These are phyloP conservation scores for Globisporangium rhizosaccharum DNA, from an alignment of 352 stramenopile genomes.

Conservation along the genomic window DNA sequence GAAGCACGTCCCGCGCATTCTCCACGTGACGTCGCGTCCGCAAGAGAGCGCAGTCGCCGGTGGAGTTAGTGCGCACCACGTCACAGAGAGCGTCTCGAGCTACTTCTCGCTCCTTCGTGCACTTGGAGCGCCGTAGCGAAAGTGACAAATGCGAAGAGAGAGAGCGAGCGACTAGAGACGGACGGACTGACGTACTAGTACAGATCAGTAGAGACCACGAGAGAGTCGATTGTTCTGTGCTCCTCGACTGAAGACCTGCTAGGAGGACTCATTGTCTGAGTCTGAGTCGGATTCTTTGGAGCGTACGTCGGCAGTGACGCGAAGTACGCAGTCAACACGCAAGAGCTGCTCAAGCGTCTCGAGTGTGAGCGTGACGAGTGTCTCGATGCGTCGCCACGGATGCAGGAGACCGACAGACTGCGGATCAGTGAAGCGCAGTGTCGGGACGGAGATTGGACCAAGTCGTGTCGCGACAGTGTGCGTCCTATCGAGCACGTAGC, in stretches of 20 bases:
- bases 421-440: slow-evolving; percentile 35
- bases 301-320: slow-evolving; percentile 9
- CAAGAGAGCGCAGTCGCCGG: slow-evolving; percentile 15
- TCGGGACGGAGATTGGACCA: slow-evolving; percentile 29
- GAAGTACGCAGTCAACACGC: slow-evolving; percentile 39
- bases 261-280: neutral
- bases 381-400: slow-evolving; percentile 40
- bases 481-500: slow-evolving; percentile 24
- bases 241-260: neutral
- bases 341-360: slow-evolving; percentile 57
- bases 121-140: slow-evolving; percentile 8
- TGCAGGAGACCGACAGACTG: slow-evolving; percentile 33
- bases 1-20: slow-evolving; percentile 70
- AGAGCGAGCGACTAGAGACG: neutral
- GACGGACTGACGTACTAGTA: too few relatives aligned
- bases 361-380: slow-evolving; percentile 39
- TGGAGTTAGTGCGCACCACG: slow-evolving; percentile 43
- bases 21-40: slow-evolving; percentile 40
- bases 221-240: too few relatives aligned
- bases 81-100: slow-evolving; percentile 52
- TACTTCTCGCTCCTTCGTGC: slow-evolving; percentile 65
- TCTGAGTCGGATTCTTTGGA: slow-evolving; percentile 5
- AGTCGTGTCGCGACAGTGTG: slow-evolving; percentile 24
- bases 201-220: too few relatives aligned
- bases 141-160: neutral